Evolutionary conservation across 768 basidiomycete genomes (phyloP), one percentile per base, ranked within the genome.

Genomic region (Trametes villosa): DNA sequence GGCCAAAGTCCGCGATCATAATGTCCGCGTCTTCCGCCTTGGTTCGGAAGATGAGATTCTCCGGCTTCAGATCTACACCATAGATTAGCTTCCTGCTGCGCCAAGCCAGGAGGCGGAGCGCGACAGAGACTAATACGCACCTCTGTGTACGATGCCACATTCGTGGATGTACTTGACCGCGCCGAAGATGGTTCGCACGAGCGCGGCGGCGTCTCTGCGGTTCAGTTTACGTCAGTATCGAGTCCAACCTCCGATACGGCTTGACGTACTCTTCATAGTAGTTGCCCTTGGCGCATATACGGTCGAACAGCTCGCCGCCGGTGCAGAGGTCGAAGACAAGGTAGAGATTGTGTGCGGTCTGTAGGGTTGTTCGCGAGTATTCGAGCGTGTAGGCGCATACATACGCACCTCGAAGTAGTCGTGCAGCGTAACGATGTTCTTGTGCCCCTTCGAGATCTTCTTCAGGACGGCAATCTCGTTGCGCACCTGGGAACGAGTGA

Each of bases 391-490:
- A 40, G 8, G 4, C 17, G 53, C 13, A 15, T 54, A 17, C 48
- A 29, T 34, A 70, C 79, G 45, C 56, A 91, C 91, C 84, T 97
- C 96, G 69, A 98, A 98, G 78, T 98, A 98, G 72, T 97, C 95
- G 71, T 94, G 90, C 34, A 97, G 79, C 12, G 94, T 96, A 50
- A 98, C 96, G 68, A 98, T 90, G 74, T 98, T 96, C 29, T 71
- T 74, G 72, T 98, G 86, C 4, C 94, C 94, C 57, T 89, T 94
- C 27, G 96, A 98, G 53, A 98, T 87, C 64, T 86, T 84, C 79
- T 98, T 98, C 65, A 99, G 79, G 13, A 98, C 96, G 2, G 90
- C 83, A 65, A 99, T 99, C 76, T 99, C 97, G 69, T 99, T 99
- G 56, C 96, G 87, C 58, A 97, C 92, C 95, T 96, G 66, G 24